A percentile compares a stretch with the other conserved stretches of the same genome.
Evolutionary conservation across 192 early-diverging fungal species (phyloP).

Genomic region (Entomortierella chlamydospora): DNA sequence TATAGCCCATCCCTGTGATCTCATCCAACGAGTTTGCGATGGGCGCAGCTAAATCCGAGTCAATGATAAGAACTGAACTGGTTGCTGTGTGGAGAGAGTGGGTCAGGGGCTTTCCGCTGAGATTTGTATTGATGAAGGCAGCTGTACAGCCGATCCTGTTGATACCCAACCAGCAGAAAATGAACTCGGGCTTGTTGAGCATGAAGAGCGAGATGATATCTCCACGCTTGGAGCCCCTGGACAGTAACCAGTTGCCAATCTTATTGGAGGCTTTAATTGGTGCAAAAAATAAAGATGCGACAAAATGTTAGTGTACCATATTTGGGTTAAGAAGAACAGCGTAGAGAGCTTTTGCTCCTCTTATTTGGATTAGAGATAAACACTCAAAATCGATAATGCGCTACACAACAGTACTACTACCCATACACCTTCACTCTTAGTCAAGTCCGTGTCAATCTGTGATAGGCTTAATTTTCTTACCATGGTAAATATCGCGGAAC

Average conservation of each 20-base stretch:
- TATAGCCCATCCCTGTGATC: slow-evolving; percentile 34
- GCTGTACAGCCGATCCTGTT: slow-evolving; percentile 68
- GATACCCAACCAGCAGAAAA: slow-evolving; percentile 65
- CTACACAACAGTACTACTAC: no score
- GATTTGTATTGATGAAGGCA: slow-evolving; percentile 74
- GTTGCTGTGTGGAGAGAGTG: slow-evolving; percentile 57
- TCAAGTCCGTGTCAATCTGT: no score
- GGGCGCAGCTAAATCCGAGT: slow-evolving; percentile 40
- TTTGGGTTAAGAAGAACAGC: no score
- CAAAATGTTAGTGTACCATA: no score
- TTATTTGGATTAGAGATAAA: no score
- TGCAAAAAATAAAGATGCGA: no score
- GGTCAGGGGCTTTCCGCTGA: slow-evolving; percentile 56
- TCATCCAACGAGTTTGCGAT: slow-evolving; percentile 18
- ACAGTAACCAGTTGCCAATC: slow-evolving; percentile 39
- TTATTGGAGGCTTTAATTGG: slow-evolving; percentile 35
- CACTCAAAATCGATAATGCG: no score
- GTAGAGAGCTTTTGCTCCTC: no score
- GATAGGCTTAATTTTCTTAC: slow-evolving; percentile 40
- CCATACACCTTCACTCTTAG: no score
- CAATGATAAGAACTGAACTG: slow-evolving; percentile 41
- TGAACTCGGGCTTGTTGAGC: slow-evolving; percentile 70
- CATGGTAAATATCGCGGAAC: slow-evolving; percentile 56
- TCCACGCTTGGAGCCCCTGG: slow-evolving; percentile 37
- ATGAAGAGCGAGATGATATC: slow-evolving; percentile 68